Percentiles rank a stretch among this genome's conserved stretches.
phyloP scores from a whole-genome alignment of 352 stramenopile species.

The Pythium rhizo-oryzae region DNA sequence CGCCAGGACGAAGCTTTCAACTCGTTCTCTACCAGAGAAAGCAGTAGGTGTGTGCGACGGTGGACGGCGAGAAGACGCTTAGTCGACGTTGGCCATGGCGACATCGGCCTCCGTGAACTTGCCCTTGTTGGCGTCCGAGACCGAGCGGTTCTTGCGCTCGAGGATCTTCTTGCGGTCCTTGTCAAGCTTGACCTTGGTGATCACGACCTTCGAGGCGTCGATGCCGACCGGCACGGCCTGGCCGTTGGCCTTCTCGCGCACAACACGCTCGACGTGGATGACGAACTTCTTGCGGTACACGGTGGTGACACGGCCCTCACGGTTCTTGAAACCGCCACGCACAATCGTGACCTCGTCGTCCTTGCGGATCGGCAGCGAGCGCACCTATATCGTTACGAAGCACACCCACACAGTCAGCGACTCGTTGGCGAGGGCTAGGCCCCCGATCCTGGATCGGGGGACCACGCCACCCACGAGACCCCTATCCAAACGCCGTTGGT shows the following conservation, averaged over 20 bases:
- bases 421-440: not conserved
- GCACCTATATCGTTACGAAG: slow-evolving; percentile 76
- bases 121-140: slow-evolving; percentile 80
- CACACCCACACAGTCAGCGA: slow-evolving; percentile 20
- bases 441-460: too few relatives aligned
- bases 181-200: slow-evolving; percentile 99
- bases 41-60: slow-evolving; percentile 6
- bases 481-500: too few relatives aligned
- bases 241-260: slow-evolving; percentile 98
- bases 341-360: slow-evolving; percentile 99
- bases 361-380: slow-evolving; percentile 98
- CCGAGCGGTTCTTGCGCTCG: slow-evolving; percentile 96
- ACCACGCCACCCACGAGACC: too few relatives aligned
- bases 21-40: slow-evolving; percentile 11
- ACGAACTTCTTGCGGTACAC: slow-evolving; percentile 99
- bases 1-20: slow-evolving; percentile 21
- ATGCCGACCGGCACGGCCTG: slow-evolving; percentile 96
- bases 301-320: slow-evolving; percentile 98
- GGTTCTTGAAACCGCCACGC: slow-evolving; percentile 97
- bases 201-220: slow-evolving; percentile 98
- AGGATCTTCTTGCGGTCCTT: slow-evolving; percentile 99
- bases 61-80: slow-evolving; percentile 38
- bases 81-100: slow-evolving; percentile 89
- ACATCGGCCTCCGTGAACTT: slow-evolving; percentile 92
- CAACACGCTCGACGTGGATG: slow-evolving; percentile 99